Evolutionary conservation across 768 basidiomycete genomes (phyloP), one percentile per base, ranked within the genome.

Genomic region (Pleurotus ostreatus): DNA sequence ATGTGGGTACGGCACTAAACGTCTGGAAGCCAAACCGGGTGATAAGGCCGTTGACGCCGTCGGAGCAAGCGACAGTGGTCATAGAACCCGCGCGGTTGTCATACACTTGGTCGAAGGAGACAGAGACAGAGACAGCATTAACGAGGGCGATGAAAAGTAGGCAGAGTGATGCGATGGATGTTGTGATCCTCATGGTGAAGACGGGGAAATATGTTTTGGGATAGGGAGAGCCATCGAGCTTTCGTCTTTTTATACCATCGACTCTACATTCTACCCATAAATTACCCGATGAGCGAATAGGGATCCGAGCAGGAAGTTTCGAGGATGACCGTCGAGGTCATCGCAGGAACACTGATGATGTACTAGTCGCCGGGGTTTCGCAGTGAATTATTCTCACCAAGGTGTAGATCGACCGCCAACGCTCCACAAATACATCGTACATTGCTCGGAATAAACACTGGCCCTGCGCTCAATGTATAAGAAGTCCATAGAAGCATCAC

Each of bases 1-100:
- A 88, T 45, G 67, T 69, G 1, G 85, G 84, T 22, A 88, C 65
- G 34, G 71, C 68, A 11, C 71, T 74, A 51, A 85, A 80, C 38
- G 76, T 83, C 3, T 69, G 73, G 68, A 73, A 85, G 4, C 70
- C 70, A 22, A 53, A 53, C n/a, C 68, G 68, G 3, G 74, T 74
- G 15, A 75, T 40, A 20, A 87, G 70, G 11, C 84, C 84, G 55
- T 83, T 70, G 18, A 66, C 57, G 9, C 84, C 84, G 60, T 80
- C 65, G 7, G 78, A 79, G 63, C 78, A 79, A 1, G 78, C 71
- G 40, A 78, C 76, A 15, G 62, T 68, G 61, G 66, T 57, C 20
- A 86, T 70, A 11, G 78, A 78, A 20, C 62, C 62, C 6, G 48
- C 44, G 2, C 58, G 56, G 8, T 75, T 67, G 68, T 86, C 87